Evolutionary conservation across 2,329 filamentous ascomycete genomes (phyloP).

Genomic region (Aspergillus nomiae): DNA sequence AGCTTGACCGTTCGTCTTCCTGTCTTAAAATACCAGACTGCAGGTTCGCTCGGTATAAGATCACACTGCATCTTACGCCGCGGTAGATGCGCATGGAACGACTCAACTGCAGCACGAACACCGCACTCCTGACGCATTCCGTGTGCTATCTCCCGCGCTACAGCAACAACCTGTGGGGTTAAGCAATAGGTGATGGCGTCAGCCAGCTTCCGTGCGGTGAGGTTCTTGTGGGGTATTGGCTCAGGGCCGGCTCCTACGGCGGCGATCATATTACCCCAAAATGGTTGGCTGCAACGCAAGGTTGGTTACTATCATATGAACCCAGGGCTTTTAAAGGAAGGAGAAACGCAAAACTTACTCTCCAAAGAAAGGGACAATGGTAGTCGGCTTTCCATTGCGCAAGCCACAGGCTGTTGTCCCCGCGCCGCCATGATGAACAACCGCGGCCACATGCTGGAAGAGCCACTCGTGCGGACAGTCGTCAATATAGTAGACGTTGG

Average conservation of each 20-base stretch:
- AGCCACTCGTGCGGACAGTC: slow-evolving; percentile 62
- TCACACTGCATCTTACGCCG: slow-evolving; percentile 25
- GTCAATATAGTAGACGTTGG: slow-evolving; percentile 52
- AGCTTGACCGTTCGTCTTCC: slow-evolving; percentile 12
- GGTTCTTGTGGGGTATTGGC: slow-evolving; percentile 49
- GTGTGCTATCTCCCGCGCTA: slow-evolving; percentile 38
- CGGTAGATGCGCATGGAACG: slow-evolving; percentile 44
- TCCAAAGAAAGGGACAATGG: slow-evolving; percentile 61
- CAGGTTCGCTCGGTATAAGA: slow-evolving; percentile 25
- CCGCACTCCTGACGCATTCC: slow-evolving; percentile 47
- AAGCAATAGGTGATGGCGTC: slow-evolving; percentile 50
- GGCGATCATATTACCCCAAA: slow-evolving; percentile 58
- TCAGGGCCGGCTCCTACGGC: slow-evolving; percentile 51
- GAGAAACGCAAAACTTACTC: slow-evolving; percentile 37
- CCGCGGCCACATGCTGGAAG: slow-evolving; percentile 57
- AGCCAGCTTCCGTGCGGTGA: slow-evolving; percentile 48
- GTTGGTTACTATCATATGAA: not conserved
- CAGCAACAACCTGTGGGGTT: slow-evolving; percentile 35
- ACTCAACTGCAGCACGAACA: slow-evolving; percentile 42
- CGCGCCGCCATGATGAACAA: slow-evolving; percentile 63
- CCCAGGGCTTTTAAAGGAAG: not conserved
- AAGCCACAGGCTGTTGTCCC: slow-evolving; percentile 61
- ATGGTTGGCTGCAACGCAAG: slow-evolving; percentile 43
- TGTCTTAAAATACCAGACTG: slow-evolving; percentile 27
- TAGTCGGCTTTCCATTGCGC: slow-evolving; percentile 52